A percentile compares a stretch with the other conserved stretches of the same genome.
phyloP scores from a whole-genome alignment of 2,329 filamentous ascomycete genomes.

The Alternaria solani region DNA sequence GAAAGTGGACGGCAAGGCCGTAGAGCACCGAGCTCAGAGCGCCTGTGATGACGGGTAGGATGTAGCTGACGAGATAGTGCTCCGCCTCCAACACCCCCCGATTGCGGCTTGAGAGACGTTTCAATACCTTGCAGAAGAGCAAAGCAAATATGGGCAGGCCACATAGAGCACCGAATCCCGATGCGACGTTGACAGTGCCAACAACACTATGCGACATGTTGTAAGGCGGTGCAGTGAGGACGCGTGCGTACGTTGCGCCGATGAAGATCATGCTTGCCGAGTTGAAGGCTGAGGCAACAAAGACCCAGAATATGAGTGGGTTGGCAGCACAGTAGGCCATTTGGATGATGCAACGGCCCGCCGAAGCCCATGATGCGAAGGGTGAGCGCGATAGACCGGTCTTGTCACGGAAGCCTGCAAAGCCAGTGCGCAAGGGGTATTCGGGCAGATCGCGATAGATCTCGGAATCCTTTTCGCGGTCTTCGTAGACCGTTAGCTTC shows the following conservation, averaged over 20 bases:
- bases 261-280: conserved; percentile 44
- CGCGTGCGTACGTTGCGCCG: conserved; percentile 31
- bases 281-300: conserved; percentile 35
- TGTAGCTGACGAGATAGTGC: conserved; percentile 41
- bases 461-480: conserved; percentile 38
- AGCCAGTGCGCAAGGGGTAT: conserved; percentile 18
- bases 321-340: conserved; percentile 40
- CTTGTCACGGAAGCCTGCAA: conserved; percentile 20
- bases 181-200: conserved; percentile 30
- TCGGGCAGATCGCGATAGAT: conserved; percentile 38
- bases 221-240: conserved; percentile 35
- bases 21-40: conserved; percentile 34
- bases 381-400: conserved; percentile 33
- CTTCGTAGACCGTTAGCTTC: conserved; percentile 50
- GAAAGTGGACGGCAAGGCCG: conserved; percentile 30
- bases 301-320: conserved; percentile 45
- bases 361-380: conserved; percentile 36
- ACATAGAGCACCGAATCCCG: conserved; percentile 29
- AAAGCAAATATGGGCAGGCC: conserved; percentile 23
- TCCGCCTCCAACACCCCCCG: conserved; percentile 42
- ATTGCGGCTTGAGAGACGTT: conserved; percentile 33
- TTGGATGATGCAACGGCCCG: conserved; percentile 35
- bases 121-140: conserved; percentile 22
- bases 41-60: conserved; percentile 37
- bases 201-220: conserved; percentile 25